Conservation (phyloP, 2,329 filamentous ascomycete genomes). For the Xylariaceae sp. region DNA sequence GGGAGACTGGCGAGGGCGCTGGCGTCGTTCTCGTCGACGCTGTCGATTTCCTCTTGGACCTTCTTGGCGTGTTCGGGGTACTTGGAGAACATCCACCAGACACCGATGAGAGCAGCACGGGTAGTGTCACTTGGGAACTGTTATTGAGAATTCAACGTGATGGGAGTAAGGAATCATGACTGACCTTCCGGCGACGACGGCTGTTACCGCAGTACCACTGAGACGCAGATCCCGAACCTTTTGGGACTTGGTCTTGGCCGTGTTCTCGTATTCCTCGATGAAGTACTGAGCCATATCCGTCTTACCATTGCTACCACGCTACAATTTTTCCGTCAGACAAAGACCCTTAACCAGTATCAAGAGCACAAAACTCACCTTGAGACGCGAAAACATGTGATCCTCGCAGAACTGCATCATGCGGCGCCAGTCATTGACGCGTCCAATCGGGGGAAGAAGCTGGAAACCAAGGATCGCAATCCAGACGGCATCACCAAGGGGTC, state of each 20-base stretch:
- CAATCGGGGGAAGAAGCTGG: constrained; percentile 13
- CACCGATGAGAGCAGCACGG: constrained; percentile 16
- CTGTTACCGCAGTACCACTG: constrained; percentile 19
- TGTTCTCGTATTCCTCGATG: constrained; percentile 19
- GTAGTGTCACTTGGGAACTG: constrained; percentile 18
- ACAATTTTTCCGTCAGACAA: not conserved
- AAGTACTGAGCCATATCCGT: constrained; percentile 19
- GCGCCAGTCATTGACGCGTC: constrained; percentile 17
- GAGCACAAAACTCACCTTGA: constrained; percentile 10
- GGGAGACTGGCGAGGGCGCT: constrained; percentile 14
- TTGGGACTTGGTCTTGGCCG: constrained; percentile 7
- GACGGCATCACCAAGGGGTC: constrained; percentile 17
- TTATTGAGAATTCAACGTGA: no score
- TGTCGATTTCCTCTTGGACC: constrained; percentile 13
- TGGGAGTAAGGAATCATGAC: no score
- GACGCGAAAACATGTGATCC: constrained; percentile 14
- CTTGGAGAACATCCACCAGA: constrained; percentile 19
- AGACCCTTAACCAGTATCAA: not conserved
- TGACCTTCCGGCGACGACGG: constrained; percentile 24
- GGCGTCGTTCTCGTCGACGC: constrained; percentile 11
- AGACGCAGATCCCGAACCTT: constrained; percentile 16
- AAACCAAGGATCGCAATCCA: constrained; percentile 22
- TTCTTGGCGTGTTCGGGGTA: constrained; percentile 16
- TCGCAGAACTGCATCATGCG: constrained; percentile 21
- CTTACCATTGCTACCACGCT: constrained; percentile 17